Evolutionary conservation across 108 stramenopile genomes (phyloP).

Genomic region (Cylindrotheca closterium): DNA sequence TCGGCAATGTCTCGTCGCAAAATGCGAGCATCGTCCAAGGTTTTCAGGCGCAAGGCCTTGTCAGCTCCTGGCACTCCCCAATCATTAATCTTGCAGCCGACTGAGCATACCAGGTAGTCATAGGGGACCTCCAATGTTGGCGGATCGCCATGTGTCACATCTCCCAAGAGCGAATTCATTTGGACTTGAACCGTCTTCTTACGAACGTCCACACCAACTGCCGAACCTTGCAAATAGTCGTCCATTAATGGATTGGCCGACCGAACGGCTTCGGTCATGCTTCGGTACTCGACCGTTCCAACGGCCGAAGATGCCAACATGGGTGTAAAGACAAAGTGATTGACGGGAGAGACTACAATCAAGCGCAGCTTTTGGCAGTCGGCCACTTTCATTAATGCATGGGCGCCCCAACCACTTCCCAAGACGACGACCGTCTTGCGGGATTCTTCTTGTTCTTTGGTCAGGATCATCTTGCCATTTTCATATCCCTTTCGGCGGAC

Average conservation of each 20-base stretch:
- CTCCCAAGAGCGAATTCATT: slow-evolving; percentile 38
- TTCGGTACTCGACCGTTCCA: slow-evolving; percentile 67
- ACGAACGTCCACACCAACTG: slow-evolving; percentile 34
- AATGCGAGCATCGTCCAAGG: slow-evolving; percentile 45
- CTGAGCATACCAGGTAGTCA: slow-evolving; percentile 53
- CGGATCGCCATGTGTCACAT: slow-evolving; percentile 17
- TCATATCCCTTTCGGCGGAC: slow-evolving; percentile 35
- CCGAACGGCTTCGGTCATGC: slow-evolving; percentile 69
- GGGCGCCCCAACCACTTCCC: slow-evolving; percentile 85
- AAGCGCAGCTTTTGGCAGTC: slow-evolving; percentile 55
- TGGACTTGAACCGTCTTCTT: slow-evolving; percentile 43
- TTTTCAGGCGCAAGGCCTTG: slow-evolving; percentile 40
- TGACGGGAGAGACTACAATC: slow-evolving; percentile 59
- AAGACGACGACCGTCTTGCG: slow-evolving; percentile 63
- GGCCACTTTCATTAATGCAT: slow-evolving; percentile 64
- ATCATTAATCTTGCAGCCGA: slow-evolving; percentile 40
- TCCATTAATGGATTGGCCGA: slow-evolving; percentile 29
- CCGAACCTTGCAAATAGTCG: slow-evolving; percentile 51
- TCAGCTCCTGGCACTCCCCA: slow-evolving; percentile 43
- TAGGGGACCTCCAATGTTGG: slow-evolving; percentile 32
- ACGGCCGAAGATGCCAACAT: slow-evolving; percentile 66
- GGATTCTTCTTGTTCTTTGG: background rate
- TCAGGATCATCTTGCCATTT: background rate
- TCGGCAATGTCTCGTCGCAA: slow-evolving; percentile 46
- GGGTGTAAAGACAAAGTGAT: slow-evolving; percentile 82